Evolutionary conservation across 345 rosid species (phyloP), one percentile per base, ranked within the genome.

Genomic region (Passiflora organensis): DNA sequence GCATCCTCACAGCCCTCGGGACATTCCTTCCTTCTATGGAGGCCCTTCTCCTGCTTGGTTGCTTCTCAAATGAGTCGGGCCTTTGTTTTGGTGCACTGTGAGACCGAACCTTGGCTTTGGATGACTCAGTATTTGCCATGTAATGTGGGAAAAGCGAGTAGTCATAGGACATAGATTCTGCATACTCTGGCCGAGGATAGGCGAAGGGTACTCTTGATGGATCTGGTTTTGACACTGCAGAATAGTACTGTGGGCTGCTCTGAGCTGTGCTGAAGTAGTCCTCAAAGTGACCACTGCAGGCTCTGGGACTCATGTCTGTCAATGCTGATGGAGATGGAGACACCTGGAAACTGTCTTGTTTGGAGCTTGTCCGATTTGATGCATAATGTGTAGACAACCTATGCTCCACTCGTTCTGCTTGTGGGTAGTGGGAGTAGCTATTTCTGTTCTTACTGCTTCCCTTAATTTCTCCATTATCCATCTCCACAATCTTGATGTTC

Each of bases 401-500:
- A 32, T 55, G 77, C 38, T 70, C 76, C 52, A 46, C 51, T 64
- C 56, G 47, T 37, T 71, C 76, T 1, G 67, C 14, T 48, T 67
- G 75, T 19, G 74, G 56, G 32, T 69, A 57, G 50, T 60, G 65
- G 15, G 81, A 65, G 47, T 74, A 73, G 69, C 77, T 74, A 47
- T 76, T 75, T 68, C 82, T 66, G 63, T 65, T 60, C 78, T 69
- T 82, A 20, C 37, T 53, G 51, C 56, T 60, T 47, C 60, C 70
- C 47, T 58, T 80, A 51, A 71, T 53, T 13, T 72, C 81, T 32
- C 78, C 82, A 25, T 13, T 66, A 54, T 93, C 96, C 82, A 86
- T 83, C 72, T 89, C 96, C 48, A 84, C 94, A 46, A 80, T 89
- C 81, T 84, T 93, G 58, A 84, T 73, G 60, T 78, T 77, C 63